Evolutionary conservation across 139 green algal genomes (phyloP), one percentile per base, ranked within the genome.

Genomic region (Diplosphaera chodatii): DNA sequence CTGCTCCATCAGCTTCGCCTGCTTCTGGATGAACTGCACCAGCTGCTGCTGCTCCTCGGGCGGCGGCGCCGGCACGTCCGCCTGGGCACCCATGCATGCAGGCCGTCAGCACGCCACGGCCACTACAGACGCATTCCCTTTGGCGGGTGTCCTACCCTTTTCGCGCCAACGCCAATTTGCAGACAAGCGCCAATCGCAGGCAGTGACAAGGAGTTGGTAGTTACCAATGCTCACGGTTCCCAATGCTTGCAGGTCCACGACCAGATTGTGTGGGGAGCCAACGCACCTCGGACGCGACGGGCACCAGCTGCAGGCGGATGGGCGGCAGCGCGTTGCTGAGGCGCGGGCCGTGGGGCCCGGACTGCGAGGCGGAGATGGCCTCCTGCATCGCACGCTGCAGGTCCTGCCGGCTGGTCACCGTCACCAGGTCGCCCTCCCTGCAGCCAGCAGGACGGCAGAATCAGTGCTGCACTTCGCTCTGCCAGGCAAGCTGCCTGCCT

Each of bases 371-470:
- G 6, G 84, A 77, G 32, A 87, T 70, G 33, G 70, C 40, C 65
- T 88, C 78, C 48, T 73, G 40, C 69, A 85, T 77, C 20, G 71
- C 81, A 2, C 72, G 65, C 64, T 85, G 73, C 32, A 86, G 56
- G 67, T 93, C 86, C 27, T 73, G 63, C 32, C 78, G 80, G 55
- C 74, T 80, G 15, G 87, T 86, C 48, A 97, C 75, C 20, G 91
- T 96, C 29, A 96, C 77, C 66, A 88, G 69, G 68, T 92, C 87
- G 37, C 86, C 89, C 22, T 91, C 83, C 64, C 85, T 88, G 82
- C 64, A 91, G 48, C 37, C 10, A 48, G 37, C 37, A 13, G 37
- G 37, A 48, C n/a, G n/a, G n/a, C n/a, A n/a, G n/a, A n/a, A n/a
- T n/a, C n/a, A n/a, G n/a, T n/a, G n/a, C n/a, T n/a, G n/a, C n/a